Conservation (phyloP, 805 yeast genomes). For the Monosporozyma servazzii region DNA sequence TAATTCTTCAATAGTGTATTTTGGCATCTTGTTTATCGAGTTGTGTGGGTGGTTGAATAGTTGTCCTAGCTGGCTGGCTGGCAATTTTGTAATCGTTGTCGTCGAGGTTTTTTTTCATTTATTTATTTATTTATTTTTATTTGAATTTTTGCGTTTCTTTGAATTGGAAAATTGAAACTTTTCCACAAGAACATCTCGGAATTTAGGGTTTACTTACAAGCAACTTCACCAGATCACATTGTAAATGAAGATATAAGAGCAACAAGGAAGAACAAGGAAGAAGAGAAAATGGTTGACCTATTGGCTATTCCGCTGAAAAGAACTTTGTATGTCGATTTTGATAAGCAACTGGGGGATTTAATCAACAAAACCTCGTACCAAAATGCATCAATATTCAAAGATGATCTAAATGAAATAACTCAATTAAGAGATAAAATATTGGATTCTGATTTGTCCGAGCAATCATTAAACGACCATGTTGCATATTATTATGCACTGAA, state of each 20-base stretch:
- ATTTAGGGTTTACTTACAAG: conserved; percentile 1
- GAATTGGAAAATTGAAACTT: neutral
- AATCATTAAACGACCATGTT: conserved; percentile 32
- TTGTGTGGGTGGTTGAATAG: neutral
- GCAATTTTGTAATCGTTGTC: neutral
- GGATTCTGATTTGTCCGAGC: conserved; percentile 30
- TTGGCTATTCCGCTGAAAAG: conserved; percentile 42
- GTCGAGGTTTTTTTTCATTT: neutral
- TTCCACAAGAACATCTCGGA: neutral
- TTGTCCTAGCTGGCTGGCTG: neutral
- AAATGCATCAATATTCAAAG: conserved; percentile 33
- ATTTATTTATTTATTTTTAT: neutral
- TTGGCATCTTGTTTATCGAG: conserved; percentile 6
- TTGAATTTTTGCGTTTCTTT: neutral
- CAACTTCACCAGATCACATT: neutral
- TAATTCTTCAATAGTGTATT: conserved; percentile 64
- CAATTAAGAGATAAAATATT: conserved; percentile 36
- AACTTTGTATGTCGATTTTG: conserved; percentile 36
- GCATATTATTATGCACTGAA: conserved; percentile 41
- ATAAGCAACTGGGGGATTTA: conserved; percentile 32
- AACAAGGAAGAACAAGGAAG: neutral
- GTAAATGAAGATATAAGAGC: neutral
- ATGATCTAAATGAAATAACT: conserved; percentile 37
- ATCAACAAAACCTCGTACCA: conserved; percentile 43
- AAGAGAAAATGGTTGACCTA: conserved; percentile 31